A percentile compares a stretch with the other conserved stretches of the same genome.
phyloP scores from a whole-genome alignment of 257 asterid species.

The Schizonepeta tenuifolia region DNA sequence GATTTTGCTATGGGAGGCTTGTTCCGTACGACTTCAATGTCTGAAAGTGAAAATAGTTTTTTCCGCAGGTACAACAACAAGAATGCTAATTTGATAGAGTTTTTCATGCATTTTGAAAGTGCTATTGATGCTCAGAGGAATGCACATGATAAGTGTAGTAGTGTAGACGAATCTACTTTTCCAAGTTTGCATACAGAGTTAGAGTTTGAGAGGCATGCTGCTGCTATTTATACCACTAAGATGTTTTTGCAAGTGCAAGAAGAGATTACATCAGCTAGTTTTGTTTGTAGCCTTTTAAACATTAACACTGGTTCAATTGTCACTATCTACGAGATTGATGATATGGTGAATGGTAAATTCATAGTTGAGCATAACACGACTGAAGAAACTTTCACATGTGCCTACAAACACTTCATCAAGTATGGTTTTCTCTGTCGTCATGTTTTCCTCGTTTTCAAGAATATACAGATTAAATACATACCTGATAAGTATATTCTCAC shows the following conservation, averaged over 20 bases:
- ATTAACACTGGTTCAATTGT: not conserved
- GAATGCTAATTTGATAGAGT: not conserved
- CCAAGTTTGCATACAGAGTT: not conserved
- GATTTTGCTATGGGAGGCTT: not conserved
- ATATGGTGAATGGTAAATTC: too few species aligned
- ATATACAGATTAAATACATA: too few species aligned
- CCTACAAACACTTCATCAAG: too few species aligned
- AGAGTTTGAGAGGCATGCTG: not conserved
- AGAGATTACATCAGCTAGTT: not conserved
- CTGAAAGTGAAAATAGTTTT: not conserved
- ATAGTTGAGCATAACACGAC: too few species aligned
- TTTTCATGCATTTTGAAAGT: too few species aligned
- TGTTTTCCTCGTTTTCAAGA: not conserved
- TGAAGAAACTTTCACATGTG: not conserved
- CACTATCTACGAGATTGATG: too few species aligned
- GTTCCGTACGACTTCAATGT: not conserved
- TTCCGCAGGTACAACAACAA: not conserved
- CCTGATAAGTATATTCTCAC: not conserved
- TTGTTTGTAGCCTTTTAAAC: not conserved
- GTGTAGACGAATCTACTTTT: not conserved
- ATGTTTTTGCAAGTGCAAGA: not conserved
- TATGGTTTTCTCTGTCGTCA: too few species aligned
- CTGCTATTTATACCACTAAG: not conserved
- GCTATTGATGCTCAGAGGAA: not conserved
- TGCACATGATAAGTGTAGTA: not conserved